phyloP scores from a whole-genome alignment of 352 stramenopile species.

The Saprolegnia diclina region DNA sequence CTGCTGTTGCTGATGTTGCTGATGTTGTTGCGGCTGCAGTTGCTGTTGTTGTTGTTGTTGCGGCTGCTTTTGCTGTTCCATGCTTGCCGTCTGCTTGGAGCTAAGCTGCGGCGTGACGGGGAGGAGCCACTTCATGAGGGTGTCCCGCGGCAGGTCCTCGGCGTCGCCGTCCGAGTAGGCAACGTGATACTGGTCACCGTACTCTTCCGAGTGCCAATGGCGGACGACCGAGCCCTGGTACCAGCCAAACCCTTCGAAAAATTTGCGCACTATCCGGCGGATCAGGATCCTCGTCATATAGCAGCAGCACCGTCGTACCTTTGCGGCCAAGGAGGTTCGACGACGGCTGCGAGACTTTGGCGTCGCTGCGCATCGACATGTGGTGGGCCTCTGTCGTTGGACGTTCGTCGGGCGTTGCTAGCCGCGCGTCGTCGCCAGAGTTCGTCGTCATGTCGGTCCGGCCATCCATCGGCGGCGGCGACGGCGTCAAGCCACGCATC shows the following conservation, averaged over 20 bases:
- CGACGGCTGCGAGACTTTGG: neutral
- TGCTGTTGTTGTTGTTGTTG: neutral
- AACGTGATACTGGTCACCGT: conserved; percentile 25
- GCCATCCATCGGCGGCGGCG: neutral
- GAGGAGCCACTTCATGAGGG: neutral
- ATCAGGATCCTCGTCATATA: neutral
- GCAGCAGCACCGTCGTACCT: neutral
- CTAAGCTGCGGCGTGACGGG: conserved; percentile 8
- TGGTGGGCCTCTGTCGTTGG: neutral
- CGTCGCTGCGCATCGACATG: conserved; percentile 1
- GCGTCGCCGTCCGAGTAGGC: conserved; percentile 18
- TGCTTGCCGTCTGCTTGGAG: neutral
- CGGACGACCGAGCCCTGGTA: conserved; percentile 16
- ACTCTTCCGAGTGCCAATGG: conserved; percentile 21
- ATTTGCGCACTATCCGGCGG: conserved; percentile 6
- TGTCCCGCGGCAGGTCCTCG: conserved; percentile 19
- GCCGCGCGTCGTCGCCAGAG: too few species aligned
- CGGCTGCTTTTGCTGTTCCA: neutral
- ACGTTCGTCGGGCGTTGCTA: neutral
- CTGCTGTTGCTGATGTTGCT: neutral
- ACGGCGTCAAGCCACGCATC: neutral
- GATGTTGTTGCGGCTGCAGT: neutral
- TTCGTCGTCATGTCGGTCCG: neutral
- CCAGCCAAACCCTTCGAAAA: conserved; percentile 26
- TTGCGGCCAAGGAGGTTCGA: conserved; percentile 18